Evolutionary conservation across 2,329 filamentous ascomycete species (phyloP).

Genomic region (Colletotrichum siamense): DNA sequence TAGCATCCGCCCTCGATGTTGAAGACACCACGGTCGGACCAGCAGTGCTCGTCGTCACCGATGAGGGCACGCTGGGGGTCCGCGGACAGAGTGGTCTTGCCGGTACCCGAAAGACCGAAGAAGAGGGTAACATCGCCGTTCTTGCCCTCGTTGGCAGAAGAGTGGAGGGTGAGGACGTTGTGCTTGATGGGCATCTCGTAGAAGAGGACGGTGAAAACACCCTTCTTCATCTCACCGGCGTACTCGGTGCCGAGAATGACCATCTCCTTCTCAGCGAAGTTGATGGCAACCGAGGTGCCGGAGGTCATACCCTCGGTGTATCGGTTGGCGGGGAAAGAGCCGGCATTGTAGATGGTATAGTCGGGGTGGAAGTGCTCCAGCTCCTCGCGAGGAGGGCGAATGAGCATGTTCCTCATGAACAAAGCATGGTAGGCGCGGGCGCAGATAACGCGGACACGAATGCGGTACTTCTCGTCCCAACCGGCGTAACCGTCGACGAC

Average conservation of each 20-base stretch:
- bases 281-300: slow-evolving; percentile 95
- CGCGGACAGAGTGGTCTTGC: slow-evolving; percentile 97
- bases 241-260: slow-evolving; percentile 99
- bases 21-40: slow-evolving; percentile 95
- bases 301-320: slow-evolving; percentile 99
- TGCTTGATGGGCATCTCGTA: slow-evolving; percentile 99
- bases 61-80: slow-evolving; percentile 97
- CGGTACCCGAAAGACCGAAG: slow-evolving; percentile 97
- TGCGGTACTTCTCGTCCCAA: slow-evolving; percentile 98
- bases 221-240: slow-evolving; percentile 97
- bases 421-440: slow-evolving; percentile 98
- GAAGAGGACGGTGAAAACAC: slow-evolving; percentile 98
- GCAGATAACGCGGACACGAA: slow-evolving; percentile 96
- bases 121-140: slow-evolving; percentile 97
- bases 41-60: slow-evolving; percentile 99
- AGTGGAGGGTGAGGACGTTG: slow-evolving; percentile 97
- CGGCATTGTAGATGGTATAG: slow-evolving; percentile 99
- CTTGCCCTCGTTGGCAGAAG: slow-evolving; percentile 96
- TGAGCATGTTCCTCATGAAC: slow-evolving; percentile 99
- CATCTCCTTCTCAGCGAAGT: slow-evolving; percentile 99
- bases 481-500: slow-evolving; percentile 97
- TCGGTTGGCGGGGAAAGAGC: slow-evolving; percentile 97
- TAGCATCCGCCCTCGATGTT: slow-evolving; percentile 99
- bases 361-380: slow-evolving; percentile 98
- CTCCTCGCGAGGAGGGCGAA: slow-evolving; percentile 89